A percentile compares a stretch with the other conserved stretches of the same genome.
Conservation (phyloP, 495 filamentous ascomycete species). For the Hypoxylon lenormandii region DNA sequence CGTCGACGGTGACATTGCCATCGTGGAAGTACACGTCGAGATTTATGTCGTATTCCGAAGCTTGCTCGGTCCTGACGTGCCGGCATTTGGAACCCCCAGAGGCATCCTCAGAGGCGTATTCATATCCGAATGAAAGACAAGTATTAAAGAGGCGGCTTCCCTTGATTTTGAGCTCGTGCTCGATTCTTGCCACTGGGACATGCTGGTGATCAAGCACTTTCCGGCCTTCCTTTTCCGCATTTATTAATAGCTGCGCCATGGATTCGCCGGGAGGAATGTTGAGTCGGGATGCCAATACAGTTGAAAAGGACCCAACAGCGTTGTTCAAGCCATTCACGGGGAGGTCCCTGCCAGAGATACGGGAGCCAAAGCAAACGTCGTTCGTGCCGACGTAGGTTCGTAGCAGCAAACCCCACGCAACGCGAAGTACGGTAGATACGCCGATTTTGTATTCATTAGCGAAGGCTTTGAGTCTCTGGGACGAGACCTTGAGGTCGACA, state of each 20-base stretch:
- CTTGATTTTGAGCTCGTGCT: conserved; percentile 58
- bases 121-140: conserved; percentile 60
- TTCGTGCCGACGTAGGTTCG: conserved; percentile 58
- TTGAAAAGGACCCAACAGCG: conserved; percentile 60
- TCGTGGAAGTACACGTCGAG: conserved; percentile 55
- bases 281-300: conserved; percentile 54
- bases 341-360: conserved; percentile 57
- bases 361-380: conserved; percentile 60
- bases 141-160: conserved; percentile 61
- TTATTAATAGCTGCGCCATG: conserved; percentile 49
- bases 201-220: conserved; percentile 56
- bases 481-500: conserved; percentile 55
- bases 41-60: conserved; percentile 59
- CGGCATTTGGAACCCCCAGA: conserved; percentile 40
- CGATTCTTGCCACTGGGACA: conserved; percentile 57
- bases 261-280: conserved; percentile 50
- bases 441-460: conserved; percentile 50
- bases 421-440: conserved; percentile 55
- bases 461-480: conserved; percentile 53
- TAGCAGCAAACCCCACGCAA: conserved; percentile 61
- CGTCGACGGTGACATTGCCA: conserved; percentile 56
- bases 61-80: conserved; percentile 57
- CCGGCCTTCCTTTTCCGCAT: conserved; percentile 53
- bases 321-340: conserved; percentile 52
- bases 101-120: conserved; percentile 39